Evolutionary conservation across 139 green algal genomes (phyloP).

Genomic region (Spirogloea muscicola): DNA sequence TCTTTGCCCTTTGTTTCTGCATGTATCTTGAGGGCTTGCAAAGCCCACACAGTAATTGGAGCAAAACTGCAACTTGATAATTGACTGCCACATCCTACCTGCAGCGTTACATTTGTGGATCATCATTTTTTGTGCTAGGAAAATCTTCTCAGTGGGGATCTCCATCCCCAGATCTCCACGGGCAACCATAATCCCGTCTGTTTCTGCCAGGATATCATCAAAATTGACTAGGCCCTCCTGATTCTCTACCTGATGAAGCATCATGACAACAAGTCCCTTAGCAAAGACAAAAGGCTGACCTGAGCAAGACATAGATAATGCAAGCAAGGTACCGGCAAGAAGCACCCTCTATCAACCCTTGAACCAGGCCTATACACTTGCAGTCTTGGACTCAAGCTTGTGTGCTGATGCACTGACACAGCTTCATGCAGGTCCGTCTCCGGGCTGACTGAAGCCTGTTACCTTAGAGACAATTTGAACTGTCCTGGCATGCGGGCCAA

Average conservation of each 20-base stretch:
- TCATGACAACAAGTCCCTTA: background rate
- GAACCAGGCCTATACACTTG: too few species aligned
- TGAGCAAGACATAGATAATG: too few species aligned
- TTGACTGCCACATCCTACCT: constrained; percentile 60
- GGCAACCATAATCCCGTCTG: constrained; percentile 87
- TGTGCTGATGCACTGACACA: too few species aligned
- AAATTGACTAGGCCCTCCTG: constrained; percentile 98
- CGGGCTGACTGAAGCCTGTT: background rate
- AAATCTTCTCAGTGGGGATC: constrained; percentile 98
- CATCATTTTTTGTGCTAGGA: constrained; percentile 91
- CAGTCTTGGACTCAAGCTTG: too few species aligned
- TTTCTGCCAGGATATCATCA: constrained; percentile 87
- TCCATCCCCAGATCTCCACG: constrained; percentile 98
- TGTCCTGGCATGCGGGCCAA: constrained; percentile 66
- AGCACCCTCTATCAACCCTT: background rate
- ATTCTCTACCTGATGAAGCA: constrained; percentile 79
- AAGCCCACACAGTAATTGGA: too few species aligned
- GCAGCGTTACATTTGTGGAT: constrained; percentile 58
- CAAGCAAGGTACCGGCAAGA: background rate
- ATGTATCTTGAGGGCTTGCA: too few species aligned
- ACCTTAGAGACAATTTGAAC: constrained; percentile 93
- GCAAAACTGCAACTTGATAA: too few species aligned
- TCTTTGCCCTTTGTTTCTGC: too few species aligned
- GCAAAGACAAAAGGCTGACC: background rate
- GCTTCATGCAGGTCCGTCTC: too few species aligned